Conservation (phyloP, 306 rosid genomes). For the Carpinus fangiana region DNA sequence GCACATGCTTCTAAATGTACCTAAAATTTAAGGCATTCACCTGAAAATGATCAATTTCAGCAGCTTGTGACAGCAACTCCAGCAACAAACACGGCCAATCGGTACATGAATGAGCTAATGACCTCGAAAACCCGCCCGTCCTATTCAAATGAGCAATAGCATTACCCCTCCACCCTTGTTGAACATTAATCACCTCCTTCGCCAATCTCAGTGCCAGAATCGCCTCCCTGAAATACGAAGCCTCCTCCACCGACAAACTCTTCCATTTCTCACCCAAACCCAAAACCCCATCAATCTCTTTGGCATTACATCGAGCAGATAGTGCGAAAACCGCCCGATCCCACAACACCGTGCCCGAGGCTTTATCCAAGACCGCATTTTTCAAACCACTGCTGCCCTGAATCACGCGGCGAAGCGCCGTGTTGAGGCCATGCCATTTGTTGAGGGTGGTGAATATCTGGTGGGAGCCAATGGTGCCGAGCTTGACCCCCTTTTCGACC, state of each 20-base stretch:
- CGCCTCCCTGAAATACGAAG: constrained; percentile 71
- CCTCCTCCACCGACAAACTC: constrained; percentile 63
- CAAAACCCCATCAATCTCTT: constrained; percentile 57
- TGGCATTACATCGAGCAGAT: constrained; percentile 48
- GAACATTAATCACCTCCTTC: constrained; percentile 64
- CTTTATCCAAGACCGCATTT: constrained; percentile 33
- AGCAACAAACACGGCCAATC: constrained; percentile 92
- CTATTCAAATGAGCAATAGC: constrained; percentile 74
- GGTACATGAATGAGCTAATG: constrained; percentile 69
- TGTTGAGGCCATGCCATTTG: constrained; percentile 67
- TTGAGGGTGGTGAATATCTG: constrained; percentile 61
- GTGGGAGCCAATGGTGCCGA: constrained; percentile 67
- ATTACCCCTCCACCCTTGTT: constrained; percentile 68
- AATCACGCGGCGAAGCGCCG: constrained; percentile 53
- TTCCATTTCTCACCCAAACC: constrained; percentile 45
- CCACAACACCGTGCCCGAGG: constrained; percentile 60
- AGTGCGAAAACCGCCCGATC: constrained; percentile 63
- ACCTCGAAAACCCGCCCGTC: constrained; percentile 58
- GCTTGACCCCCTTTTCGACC: constrained; percentile 62
- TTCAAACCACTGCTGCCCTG: constrained; percentile 21
- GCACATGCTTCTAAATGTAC: neutral
- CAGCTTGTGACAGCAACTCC: constrained; percentile 86
- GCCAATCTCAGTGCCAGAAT: constrained; percentile 70
- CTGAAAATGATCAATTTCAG: constrained; percentile 91
- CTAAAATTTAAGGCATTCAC: constrained; percentile 30